Conservation (phyloP, 2,329 filamentous ascomycete genomes). For the Aureobasidium sp. region DNA sequence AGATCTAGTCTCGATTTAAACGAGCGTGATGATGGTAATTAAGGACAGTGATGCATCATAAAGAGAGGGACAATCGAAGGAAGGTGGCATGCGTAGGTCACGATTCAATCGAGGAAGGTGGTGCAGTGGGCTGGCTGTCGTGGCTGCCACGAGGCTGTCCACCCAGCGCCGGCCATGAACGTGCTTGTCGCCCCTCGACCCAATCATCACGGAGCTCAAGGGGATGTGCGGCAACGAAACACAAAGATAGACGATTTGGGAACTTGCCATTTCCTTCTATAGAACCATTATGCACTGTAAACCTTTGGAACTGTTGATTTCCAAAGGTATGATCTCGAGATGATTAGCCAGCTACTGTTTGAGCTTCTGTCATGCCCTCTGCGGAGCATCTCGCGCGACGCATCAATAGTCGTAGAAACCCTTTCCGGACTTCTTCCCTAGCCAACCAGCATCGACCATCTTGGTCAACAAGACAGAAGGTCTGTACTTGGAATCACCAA, state of each 20-base stretch:
- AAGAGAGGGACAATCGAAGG: background rate
- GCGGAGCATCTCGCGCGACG: background rate
- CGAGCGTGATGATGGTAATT: background rate
- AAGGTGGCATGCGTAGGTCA: background rate
- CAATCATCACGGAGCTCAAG: too few species aligned
- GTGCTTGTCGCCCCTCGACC: too few species aligned
- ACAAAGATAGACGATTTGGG: too few species aligned
- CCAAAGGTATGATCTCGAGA: too few species aligned
- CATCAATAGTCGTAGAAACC: conserved; percentile 82
- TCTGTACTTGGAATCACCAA: conserved; percentile 91
- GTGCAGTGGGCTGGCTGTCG: background rate
- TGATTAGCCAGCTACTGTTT: too few species aligned
- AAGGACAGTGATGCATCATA: background rate
- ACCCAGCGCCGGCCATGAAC: background rate
- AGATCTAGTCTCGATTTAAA: background rate
- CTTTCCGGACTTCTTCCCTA: conserved; percentile 95
- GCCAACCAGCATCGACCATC: conserved; percentile 97
- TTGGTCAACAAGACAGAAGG: conserved; percentile 80
- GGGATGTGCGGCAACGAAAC: too few species aligned
- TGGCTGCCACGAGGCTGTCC: conserved; percentile 2
- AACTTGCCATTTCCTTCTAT: too few species aligned
- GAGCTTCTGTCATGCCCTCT: too few species aligned
- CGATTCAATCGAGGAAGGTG: background rate
- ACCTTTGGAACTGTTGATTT: too few species aligned
- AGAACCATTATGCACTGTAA: too few species aligned